Evolutionary conservation across 345 rosid genomes (phyloP), one percentile per base, ranked within the genome.

Genomic region (Eucalyptus sp.): DNA sequence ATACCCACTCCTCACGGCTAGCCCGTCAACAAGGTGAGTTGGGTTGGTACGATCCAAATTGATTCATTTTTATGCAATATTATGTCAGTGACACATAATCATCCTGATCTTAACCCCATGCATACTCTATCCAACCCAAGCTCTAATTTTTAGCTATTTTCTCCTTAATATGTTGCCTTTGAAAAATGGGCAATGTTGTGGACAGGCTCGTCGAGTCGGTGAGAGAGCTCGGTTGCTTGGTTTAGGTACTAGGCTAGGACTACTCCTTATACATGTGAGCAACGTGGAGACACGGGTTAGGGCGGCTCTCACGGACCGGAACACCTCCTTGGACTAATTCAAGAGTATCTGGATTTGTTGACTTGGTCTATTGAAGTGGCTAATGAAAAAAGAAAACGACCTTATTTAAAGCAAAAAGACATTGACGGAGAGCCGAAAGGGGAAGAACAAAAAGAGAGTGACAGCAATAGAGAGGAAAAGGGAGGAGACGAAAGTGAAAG

Each of bases 161-260:
- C 8, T n/a, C 4, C 62, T 64, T 64, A n/a, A n/a, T n/a, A 2
- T n/a, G 41, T 64, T n/a, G 41, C 37, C 76, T n/a, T 14, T n/a
- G 41, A 15, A 64, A n/a, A n/a, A n/a, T n/a, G 41, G 37, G 20
- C 8, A 6, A 62, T 29, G n/a, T n/a, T n/a, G 16, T 0, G 76
- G 11, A 64, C 76, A 0, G 10, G 76, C 5, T 64, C 11, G 5
- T n/a, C 76, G 0, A 64, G 76, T 15, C 20, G 2, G 9, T 15
- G 76, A n/a, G 76, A n/a, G 37, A 64, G 76, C 41, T 64, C 5
- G 76, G 37, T n/a, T 64, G 76, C 41, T 64, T 62, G 71, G 33
- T 62, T 29, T n/a, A 7, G 71, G 33, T 62, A n/a, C 15, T 62
- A 0, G 33, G 10, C 71, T 27, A 29, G 71, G 71, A 29, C 71